Percentiles rank a stretch among this genome's conserved stretches.
Conservation (phyloP, 805 yeast species). For the Barnettozyma populi region DNA sequence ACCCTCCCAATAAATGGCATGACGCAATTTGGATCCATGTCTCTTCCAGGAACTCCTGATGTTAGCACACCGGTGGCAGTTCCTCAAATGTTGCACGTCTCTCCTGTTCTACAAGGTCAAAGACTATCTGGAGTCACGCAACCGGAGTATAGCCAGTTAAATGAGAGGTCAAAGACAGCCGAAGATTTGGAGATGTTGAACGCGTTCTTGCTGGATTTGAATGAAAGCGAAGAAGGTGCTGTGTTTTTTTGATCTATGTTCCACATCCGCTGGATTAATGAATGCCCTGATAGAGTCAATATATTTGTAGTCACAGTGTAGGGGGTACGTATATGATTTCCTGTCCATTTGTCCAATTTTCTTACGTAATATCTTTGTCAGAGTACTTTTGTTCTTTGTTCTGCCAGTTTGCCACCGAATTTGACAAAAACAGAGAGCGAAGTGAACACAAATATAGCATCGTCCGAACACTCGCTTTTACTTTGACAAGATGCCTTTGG, state of each 20-base stretch:
- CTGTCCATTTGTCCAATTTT: too few species aligned
- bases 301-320: too few species aligned
- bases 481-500: constrained; percentile 67
- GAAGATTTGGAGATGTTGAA: background rate
- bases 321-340: too few species aligned
- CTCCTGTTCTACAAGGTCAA: background rate
- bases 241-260: background rate
- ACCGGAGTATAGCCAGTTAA: background rate
- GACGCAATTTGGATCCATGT: background rate
- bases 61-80: background rate
- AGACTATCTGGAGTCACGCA: background rate
- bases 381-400: background rate
- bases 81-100: background rate
- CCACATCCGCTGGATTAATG: too few species aligned
- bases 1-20: background rate
- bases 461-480: background rate
- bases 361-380: background rate
- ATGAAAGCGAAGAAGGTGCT: background rate
- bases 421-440: background rate
- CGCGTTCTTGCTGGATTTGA: background rate
- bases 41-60: background rate
- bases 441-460: too few species aligned
- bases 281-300: too few species aligned
- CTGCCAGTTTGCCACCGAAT: background rate
- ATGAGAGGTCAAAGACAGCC: background rate